A percentile compares a stretch with the other conserved stretches of the same genome.
These are phyloP conservation scores for Entomortierella beljakovae DNA, from an alignment of 192 early-diverging fungal genomes.

Conservation along the genomic window DNA sequence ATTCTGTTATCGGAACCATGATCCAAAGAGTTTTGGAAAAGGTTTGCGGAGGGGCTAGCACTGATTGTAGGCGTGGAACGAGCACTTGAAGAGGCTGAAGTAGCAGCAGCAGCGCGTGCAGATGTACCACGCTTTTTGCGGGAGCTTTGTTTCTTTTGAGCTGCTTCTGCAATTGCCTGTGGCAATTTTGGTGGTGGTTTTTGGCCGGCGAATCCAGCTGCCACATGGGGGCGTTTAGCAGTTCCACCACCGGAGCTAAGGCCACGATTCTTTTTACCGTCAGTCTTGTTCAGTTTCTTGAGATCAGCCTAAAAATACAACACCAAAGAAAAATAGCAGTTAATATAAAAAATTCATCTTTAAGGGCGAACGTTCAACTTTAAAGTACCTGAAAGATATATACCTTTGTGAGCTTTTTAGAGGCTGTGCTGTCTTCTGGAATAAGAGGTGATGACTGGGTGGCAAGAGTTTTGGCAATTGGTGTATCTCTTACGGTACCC, in stretches of 20 bases:
- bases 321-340: not conserved
- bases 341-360: no score
- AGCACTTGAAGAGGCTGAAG: not conserved
- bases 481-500: constrained; percentile 19
- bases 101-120: constrained; percentile 13
- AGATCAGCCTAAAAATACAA: constrained; percentile 9
- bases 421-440: no score
- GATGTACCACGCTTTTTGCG: constrained; percentile 35
- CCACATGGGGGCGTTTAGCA: constrained; percentile 45
- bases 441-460: constrained; percentile 7
- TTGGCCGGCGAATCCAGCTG: constrained; percentile 48
- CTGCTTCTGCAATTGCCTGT: constrained; percentile 48
- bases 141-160: constrained; percentile 27
- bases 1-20: not conserved
- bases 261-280: constrained; percentile 5
- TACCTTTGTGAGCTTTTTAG: constrained; percentile 29
- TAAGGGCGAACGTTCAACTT: no score
- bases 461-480: constrained; percentile 17
- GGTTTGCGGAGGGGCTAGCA: not conserved
- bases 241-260: constrained; percentile 7
- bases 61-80: not conserved
- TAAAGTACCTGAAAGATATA: not conserved
- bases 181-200: constrained; percentile 54
- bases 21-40: not conserved
- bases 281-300: constrained; percentile 16